A percentile compares a stretch with the other conserved stretches of the same genome.
Conservation (phyloP, 2,329 filamentous ascomycete genomes). For the Monilinia vaccinii-corymbosi region DNA sequence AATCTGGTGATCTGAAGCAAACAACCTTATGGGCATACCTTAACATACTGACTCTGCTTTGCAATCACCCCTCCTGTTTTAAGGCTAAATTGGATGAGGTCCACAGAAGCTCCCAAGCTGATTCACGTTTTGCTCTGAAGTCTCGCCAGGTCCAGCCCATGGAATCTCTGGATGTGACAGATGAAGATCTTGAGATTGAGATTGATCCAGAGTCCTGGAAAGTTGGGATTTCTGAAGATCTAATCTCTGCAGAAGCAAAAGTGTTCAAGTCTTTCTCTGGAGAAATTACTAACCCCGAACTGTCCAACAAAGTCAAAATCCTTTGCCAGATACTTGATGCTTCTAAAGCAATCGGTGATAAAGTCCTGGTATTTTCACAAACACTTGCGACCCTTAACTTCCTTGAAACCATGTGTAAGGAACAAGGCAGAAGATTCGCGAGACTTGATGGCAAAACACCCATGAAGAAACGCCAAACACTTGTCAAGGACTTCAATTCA, state of each 20-base stretch:
- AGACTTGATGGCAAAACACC: conserved; percentile 61
- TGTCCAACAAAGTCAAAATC: conserved; percentile 61
- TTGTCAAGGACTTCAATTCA: conserved; percentile 61
- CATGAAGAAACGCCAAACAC: conserved; percentile 47
- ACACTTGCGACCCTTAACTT: conserved; percentile 62
- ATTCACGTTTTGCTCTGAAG: not conserved
- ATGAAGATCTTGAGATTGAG: conserved; percentile 13
- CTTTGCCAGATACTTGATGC: conserved; percentile 62
- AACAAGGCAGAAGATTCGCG: conserved; percentile 38
- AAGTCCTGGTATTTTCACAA: conserved; percentile 73
- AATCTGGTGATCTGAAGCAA: conserved; percentile 31
- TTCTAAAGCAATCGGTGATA: conserved; percentile 54
- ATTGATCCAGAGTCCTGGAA: conserved; percentile 24
- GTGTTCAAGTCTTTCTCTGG: not conserved
- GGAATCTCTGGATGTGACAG: not conserved
- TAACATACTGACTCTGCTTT: conserved; percentile 42
- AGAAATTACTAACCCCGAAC: conserved; percentile 34
- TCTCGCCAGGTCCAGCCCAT: not conserved
- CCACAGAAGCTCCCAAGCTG: conserved; percentile 10
- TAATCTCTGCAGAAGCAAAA: conserved; percentile 15
- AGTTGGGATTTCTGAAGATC: conserved; percentile 22
- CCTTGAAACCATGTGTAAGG: conserved; percentile 47
- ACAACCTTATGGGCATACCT: conserved; percentile 46
- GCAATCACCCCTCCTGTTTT: conserved; percentile 44
- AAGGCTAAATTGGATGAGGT: conserved; percentile 37